Evolutionary conservation across 148 eudicot species (phyloP), one percentile per base, ranked within the genome.

Genomic region (Rhododendron molle): DNA sequence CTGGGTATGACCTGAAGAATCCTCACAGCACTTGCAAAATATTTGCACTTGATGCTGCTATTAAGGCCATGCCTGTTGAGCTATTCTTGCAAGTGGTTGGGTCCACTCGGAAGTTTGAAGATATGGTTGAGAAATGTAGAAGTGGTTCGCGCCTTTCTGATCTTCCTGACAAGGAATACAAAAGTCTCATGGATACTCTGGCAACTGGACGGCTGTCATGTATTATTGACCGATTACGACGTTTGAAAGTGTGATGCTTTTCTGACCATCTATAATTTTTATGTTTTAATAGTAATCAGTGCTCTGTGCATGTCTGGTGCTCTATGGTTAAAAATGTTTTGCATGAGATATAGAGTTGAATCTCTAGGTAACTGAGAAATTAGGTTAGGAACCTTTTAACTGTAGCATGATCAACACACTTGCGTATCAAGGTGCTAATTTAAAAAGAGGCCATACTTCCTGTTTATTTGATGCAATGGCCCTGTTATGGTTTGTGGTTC

Each of bases 41-140:
- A 85, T 92, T 97, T 83, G 88, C 88, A 54, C 86, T 94, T 43
- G 94, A 95, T 84, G 85, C 87, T 32, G 95, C 95, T 83, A 91
- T 94, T 49, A 94, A 90, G 93, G 95, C 98, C 87, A 94, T 94
- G 96, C 96, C 99, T 30, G 92, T 97, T 85, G 99, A 94, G 89
- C 85, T 97, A 85, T 95, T 92, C 89, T 87, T 95, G 87, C 95
- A 97, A 91, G 93, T 95, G 87, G 95, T 92, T 46, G 98, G 98
- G 38, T 92, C 95, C 56, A 78, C 93, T 90, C 88, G 88, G 80
- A 93, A 89, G 86, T 86, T 92, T 86, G 91, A 96, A 80, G 94
- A 92, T 91, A 85, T 94, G 95, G 87, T 90, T 86, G 93, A 93
- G 87, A 95, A 93, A 88, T 93, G 98, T 88, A 92, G 91, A 90